Evolutionary conservation across 108 stramenopile species (phyloP).

Genomic region (Cyclostephanos tholiformis): DNA sequence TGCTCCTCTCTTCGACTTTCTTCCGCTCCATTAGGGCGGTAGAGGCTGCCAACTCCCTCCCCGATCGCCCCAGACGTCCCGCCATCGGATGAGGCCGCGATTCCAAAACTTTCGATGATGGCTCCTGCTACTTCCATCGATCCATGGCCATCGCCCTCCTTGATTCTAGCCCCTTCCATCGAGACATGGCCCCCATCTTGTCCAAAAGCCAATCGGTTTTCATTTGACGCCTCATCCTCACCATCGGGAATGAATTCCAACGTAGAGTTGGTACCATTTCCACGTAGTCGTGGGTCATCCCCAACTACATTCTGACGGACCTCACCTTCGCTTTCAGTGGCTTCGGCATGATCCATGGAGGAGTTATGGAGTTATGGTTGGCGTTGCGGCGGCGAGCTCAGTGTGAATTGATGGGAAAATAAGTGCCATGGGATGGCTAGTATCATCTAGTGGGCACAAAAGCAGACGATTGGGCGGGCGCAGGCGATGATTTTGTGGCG

Average conservation of each 20-base stretch:
- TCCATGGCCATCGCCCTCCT: neutral
- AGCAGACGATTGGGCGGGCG: too few species aligned
- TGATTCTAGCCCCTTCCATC: neutral
- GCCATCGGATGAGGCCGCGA: neutral
- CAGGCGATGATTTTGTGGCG: too few species aligned
- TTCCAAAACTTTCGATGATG: too few species aligned
- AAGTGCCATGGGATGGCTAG: too few species aligned
- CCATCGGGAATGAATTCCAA: neutral
- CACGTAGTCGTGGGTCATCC: conserved; percentile 1
- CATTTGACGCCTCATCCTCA: neutral
- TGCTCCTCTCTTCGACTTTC: neutral
- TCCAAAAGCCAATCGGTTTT: neutral
- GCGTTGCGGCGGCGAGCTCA: neutral
- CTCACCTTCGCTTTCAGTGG: conserved; percentile 6
- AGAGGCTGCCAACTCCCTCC: neutral
- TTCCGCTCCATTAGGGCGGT: neutral
- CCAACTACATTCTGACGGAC: neutral
- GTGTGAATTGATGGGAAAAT: neutral
- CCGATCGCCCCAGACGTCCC: neutral
- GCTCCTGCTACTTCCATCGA: neutral
- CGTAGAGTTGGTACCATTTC: conserved; percentile 6
- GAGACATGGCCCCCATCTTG: neutral
- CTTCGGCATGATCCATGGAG: conserved; percentile 13
- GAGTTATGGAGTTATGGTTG: neutral
- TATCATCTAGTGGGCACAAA: too few species aligned